Conservation (phyloP, 2,329 filamentous ascomycete genomes). For the Fusarium vanettenii region DNA sequence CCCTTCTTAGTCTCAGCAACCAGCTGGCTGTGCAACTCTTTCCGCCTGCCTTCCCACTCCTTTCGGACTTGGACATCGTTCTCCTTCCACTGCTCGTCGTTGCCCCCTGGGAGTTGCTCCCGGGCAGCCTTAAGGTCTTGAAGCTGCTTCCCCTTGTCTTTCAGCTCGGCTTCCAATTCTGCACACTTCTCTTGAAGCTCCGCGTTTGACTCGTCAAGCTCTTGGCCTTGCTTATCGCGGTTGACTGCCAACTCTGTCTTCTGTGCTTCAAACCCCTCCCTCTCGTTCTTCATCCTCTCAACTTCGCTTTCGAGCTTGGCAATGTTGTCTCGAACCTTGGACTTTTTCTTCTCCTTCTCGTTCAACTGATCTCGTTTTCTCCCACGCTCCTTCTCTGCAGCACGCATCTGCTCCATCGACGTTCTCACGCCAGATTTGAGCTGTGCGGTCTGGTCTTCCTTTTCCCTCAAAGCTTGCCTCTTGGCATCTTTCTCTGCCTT, state of each 20-base stretch:
- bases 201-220: slow-evolving; percentile 66
- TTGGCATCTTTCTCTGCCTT: slow-evolving; percentile 84
- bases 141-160: slow-evolving; percentile 73
- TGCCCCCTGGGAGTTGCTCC: slow-evolving; percentile 71
- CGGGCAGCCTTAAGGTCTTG: slow-evolving; percentile 79
- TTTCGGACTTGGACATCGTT: slow-evolving; percentile 63
- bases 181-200: slow-evolving; percentile 73
- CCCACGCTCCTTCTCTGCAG: slow-evolving; percentile 80
- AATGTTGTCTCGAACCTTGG: slow-evolving; percentile 77
- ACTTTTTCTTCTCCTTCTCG: slow-evolving; percentile 75
- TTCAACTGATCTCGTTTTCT: slow-evolving; percentile 80
- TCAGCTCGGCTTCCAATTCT: slow-evolving; percentile 77
- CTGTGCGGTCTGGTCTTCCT: slow-evolving; percentile 89
- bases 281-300: slow-evolving; percentile 68
- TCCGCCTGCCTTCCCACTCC: slow-evolving; percentile 66
- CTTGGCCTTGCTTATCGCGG: slow-evolving; percentile 62
- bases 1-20: slow-evolving; percentile 60
- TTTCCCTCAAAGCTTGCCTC: slow-evolving; percentile 82
- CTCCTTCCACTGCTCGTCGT: slow-evolving; percentile 68
- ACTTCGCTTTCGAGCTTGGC: slow-evolving; percentile 75
- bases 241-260: slow-evolving; percentile 63
- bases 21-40: slow-evolving; percentile 63
- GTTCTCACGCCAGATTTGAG: slow-evolving; percentile 83
- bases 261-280: slow-evolving; percentile 65
- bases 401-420: slow-evolving; percentile 83